phyloP scores from a whole-genome alignment of 352 stramenopile genomes.

The Globisporangium cederbergense region DNA sequence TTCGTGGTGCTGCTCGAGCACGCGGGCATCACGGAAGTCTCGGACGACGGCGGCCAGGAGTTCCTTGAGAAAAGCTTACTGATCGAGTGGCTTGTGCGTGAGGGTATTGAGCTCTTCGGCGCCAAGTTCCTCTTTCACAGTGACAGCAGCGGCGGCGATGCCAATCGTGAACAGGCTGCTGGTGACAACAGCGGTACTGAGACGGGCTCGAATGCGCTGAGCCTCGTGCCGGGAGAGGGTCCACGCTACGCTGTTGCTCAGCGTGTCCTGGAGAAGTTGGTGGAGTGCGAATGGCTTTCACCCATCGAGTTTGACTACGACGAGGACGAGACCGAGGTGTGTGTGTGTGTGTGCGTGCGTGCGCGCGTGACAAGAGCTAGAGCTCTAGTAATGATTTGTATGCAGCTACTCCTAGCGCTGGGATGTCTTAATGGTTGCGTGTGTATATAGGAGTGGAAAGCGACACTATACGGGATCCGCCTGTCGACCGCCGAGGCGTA shows the following conservation, averaged over 20 bases:
- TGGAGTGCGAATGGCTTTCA: constrained; percentile 59
- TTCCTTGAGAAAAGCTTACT: constrained; percentile 66
- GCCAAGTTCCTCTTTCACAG: constrained; percentile 21
- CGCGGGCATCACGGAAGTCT: constrained; percentile 68
- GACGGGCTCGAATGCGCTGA: constrained; percentile 13
- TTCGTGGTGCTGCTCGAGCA: constrained; percentile 84
- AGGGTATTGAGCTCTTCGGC: constrained; percentile 63
- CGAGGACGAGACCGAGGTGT: constrained; percentile 40
- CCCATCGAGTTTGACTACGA: constrained; percentile 52
- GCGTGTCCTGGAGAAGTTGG: constrained; percentile 46
- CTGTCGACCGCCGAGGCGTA: constrained; percentile 73
- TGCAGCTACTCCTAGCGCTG: neutral
- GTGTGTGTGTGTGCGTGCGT: neutral
- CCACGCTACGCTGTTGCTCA: constrained; percentile 34
- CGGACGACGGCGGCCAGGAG: constrained; percentile 65
- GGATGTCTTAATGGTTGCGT: neutral
- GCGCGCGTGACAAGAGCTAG: neutral
- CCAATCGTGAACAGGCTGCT: constrained; percentile 22
- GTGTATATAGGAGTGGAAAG: constrained; percentile 34
- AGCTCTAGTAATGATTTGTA: neutral
- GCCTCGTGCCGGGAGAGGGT: constrained; percentile 21
- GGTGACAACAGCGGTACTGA: constrained; percentile 12
- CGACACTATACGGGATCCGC: constrained; percentile 53
- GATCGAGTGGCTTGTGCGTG: constrained; percentile 65
- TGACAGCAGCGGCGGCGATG: constrained; percentile 14